Conservation (phyloP, 2,329 filamentous ascomycete genomes). For the Cladophialophora yegresii region DNA sequence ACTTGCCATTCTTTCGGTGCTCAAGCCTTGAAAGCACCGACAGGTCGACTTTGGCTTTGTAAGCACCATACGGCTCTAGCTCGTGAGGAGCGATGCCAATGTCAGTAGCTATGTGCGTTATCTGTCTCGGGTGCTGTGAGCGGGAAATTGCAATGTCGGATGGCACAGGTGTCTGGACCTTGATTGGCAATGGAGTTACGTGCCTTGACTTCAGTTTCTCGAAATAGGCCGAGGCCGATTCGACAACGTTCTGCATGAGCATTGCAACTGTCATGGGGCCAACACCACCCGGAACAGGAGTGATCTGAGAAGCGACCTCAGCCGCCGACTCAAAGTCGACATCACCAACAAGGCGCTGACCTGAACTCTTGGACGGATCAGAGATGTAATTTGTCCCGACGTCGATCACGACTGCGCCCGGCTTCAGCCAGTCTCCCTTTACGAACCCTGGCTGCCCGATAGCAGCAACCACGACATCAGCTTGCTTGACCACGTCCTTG, state of each 20-base stretch:
- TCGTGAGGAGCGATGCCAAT: slow-evolving; percentile 86
- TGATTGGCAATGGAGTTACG: slow-evolving; percentile 80
- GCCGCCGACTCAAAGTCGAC: slow-evolving; percentile 86
- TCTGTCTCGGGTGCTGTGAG: slow-evolving; percentile 85
- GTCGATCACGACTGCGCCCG: slow-evolving; percentile 92
- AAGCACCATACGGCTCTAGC: slow-evolving; percentile 88
- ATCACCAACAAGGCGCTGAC: slow-evolving; percentile 88
- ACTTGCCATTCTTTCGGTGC: slow-evolving; percentile 85
- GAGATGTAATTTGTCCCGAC: slow-evolving; percentile 96
- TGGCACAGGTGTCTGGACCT: slow-evolving; percentile 77
- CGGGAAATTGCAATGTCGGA: slow-evolving; percentile 93
- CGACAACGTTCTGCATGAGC: slow-evolving; percentile 92
- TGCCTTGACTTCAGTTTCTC: slow-evolving; percentile 78
- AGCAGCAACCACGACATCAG: slow-evolving; percentile 88
- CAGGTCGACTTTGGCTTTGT: slow-evolving; percentile 94
- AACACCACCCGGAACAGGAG: slow-evolving; percentile 92
- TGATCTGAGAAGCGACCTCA: slow-evolving; percentile 88
- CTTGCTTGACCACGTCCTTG: slow-evolving; percentile 71
- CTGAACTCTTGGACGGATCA: slow-evolving; percentile 86
- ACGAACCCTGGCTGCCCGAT: slow-evolving; percentile 87
- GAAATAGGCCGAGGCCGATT: slow-evolving; percentile 78
- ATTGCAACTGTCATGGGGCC: slow-evolving; percentile 99
- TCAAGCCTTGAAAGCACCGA: slow-evolving; percentile 77
- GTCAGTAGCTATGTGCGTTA: slow-evolving; percentile 80
- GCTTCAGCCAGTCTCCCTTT: slow-evolving; percentile 94